Base-by-base conservation (phyloP, 176 grass and related monocot genomes). In the Eleusine coracana region DNA sequence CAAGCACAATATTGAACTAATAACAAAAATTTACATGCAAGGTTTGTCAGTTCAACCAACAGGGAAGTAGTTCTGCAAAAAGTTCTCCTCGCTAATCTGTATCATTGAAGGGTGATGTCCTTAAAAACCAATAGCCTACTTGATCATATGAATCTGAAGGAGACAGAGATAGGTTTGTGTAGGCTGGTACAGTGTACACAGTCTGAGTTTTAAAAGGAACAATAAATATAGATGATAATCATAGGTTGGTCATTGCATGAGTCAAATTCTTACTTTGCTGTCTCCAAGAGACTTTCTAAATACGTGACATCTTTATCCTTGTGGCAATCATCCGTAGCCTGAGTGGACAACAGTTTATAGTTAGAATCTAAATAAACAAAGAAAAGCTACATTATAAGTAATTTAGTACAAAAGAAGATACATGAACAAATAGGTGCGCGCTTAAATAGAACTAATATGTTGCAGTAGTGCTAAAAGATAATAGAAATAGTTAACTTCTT, bases 261-360 rank as follows among this genome's bases (percentile, higher is more conserved):
- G 25, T 74, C 15, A 39, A 55, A 60, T 54, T 3, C 59, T 79
- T 90, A 93, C 91, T 79, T 87, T 65, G 85, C 36, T 82, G 83
- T 59, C 75, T 73, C 75, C 64, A 90, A 44, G 80, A 86, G 14
- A 54, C 48, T 82, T 66, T 86, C 79, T 62, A 90, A 64, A 80
- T 83, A 84, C 48, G 29, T 79, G 54, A 51, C 60, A 82, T 90
- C 82, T 81, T 86, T 82, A 66, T 34, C 59, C 78, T 84, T 68
- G 23, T 42, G 55, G 77, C 60, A 71, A 68, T 59, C 84, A 76
- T 61, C 66, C 68, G 39, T 79, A 59, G 29, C 84, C 84, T 89
- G 69, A 82, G 52, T 41, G 28, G 16, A 9, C 5, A 67, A 75
- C 1, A 77, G 62, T 14, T 25, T 58, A 81, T 68, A 15, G 71